Evolutionary conservation across 2,329 filamentous ascomycete species (phyloP), one percentile per base, ranked within the genome.

Genomic region (Penicillium aurantiogriseum): DNA sequence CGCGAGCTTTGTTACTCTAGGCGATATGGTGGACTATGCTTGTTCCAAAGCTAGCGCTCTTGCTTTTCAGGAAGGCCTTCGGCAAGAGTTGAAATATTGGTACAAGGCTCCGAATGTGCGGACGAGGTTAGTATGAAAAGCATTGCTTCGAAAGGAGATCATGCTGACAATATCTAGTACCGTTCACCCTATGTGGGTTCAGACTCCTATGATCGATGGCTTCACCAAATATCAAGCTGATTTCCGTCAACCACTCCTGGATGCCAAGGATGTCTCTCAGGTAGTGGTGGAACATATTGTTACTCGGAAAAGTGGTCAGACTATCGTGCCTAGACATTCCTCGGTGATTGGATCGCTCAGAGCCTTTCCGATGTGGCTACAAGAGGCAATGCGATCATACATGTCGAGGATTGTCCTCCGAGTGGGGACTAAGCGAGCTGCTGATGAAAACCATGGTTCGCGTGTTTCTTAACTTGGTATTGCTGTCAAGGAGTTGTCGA

Each of bases 1-100:
- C 51, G 80, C 80, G 5, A 78, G 76, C 17, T 82, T 79, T 65
- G 51, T 79, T 5, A 67, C 71, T 2, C 57, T 76, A 2, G 74
- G 71, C 3, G 74, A 77, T n/a, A 76, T 83, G 57, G 77, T 76
- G 9, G 78, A 80, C 56, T 83, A 83, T 66, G 72, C 70, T 27
- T 74, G 74, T 40, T 78, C 77, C 23, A 83, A 83, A 62, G 75
- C 77, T 0, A 77, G 73, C 4, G 76, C 79, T 0, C 66, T 83
- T 40, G 70, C 76, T 11, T 80, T 83, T 62, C 80, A 83, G 58
- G 81, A 83, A 68, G 74, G 74, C 0, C 57, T 74, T 21, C 57
- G 60, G 5, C 66, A 67, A 39, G 72, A 75, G 56, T 46, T 74
- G n/a, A 65, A 62, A 36, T 56, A 59, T 54, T 64, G 57, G 57